Conservation (phyloP, 2,329 filamentous ascomycete genomes). For the Alternaria sp. region DNA sequence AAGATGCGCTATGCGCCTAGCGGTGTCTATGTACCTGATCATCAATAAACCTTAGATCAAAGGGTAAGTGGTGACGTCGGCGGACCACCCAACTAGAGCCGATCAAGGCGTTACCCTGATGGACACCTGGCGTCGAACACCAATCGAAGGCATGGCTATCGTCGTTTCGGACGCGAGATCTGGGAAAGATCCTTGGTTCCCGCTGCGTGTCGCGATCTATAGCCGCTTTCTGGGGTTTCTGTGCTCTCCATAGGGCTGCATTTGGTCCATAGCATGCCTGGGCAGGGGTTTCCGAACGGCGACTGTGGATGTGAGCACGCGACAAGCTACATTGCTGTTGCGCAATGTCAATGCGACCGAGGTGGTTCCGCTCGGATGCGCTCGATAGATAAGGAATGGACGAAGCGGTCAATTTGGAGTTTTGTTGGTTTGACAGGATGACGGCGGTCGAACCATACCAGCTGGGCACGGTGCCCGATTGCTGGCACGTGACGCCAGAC, state of each 20-base stretch:
- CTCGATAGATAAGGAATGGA: not conserved
- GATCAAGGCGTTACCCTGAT: constrained; percentile 32
- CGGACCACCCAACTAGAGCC: constrained; percentile 22
- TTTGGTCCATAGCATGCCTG: not conserved
- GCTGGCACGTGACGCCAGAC: not conserved
- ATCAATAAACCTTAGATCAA: constrained; percentile 4
- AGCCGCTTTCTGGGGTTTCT: constrained; percentile 12
- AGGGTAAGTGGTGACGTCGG: constrained; percentile 38
- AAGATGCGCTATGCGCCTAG: not conserved
- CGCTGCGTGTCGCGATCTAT: constrained; percentile 23
- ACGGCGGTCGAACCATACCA: not conserved
- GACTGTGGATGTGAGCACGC: constrained; percentile 6
- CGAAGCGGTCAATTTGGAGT: not conserved
- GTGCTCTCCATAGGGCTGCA: not conserved
- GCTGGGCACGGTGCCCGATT: not conserved
- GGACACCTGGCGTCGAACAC: constrained; percentile 23
- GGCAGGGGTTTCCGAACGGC: not conserved
- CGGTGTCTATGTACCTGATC: constrained; percentile 20
- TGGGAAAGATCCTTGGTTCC: constrained; percentile 23
- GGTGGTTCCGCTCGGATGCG: not conserved
- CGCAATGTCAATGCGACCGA: not conserved
- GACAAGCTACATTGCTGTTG: constrained; percentile 3
- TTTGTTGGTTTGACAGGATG: not conserved
- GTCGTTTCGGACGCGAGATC: constrained; percentile 28
- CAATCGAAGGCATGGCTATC: constrained; percentile 22